A percentile compares a stretch with the other conserved stretches of the same genome.
These are phyloP conservation scores for Erodium moschatum DNA, from an alignment of 441 rosid genomes.

Conservation along the genomic window DNA sequence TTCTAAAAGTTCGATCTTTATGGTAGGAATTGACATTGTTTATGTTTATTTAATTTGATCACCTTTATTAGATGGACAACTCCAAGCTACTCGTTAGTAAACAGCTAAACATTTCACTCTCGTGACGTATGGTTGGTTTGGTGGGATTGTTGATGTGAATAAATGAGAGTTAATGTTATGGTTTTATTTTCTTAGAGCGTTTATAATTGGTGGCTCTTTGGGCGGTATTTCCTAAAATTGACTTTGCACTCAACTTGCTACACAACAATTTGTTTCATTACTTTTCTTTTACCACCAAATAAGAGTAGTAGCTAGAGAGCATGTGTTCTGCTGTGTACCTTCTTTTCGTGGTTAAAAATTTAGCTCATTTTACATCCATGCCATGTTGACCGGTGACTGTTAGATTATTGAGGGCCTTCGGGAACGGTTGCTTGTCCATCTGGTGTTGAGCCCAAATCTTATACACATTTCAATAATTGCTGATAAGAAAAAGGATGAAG, in stretches of 20 bases:
- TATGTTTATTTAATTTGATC: not conserved
- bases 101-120: not conserved
- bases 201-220: not conserved
- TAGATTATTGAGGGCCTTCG: not conserved
- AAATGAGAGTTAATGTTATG: not conserved
- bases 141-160: not conserved
- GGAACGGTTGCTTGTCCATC: no score
- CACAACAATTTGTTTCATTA: no score
- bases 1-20: not conserved
- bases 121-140: not conserved
- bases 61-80: not conserved
- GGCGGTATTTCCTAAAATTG: no score
- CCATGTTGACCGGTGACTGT: not conserved
- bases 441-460: no score
- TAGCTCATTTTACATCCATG: not conserved
- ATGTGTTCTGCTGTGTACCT: conserved; percentile 1
- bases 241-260: no score
- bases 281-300: no score
- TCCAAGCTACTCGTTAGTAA: not conserved
- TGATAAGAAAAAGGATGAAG: no score
- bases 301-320: not conserved
- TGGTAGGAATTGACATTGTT: not conserved
- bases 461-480: no score
- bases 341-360: not conserved
- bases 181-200: not conserved